Conservation (phyloP, 2,329 filamentous ascomycete species). For the Chalaropsis thielavioides region DNA sequence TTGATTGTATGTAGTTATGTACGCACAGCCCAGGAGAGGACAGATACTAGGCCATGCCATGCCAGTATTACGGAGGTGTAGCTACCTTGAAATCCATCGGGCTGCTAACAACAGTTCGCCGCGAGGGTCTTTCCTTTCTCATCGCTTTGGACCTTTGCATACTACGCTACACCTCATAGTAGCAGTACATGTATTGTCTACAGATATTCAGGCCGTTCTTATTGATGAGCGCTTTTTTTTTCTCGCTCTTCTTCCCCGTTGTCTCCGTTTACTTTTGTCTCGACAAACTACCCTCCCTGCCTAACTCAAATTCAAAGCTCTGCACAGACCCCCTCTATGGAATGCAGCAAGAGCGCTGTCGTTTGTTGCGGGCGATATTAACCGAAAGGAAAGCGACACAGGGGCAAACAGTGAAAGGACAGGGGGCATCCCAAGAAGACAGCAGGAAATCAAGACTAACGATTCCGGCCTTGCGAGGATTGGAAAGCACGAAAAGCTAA, state of each 20-base stretch:
- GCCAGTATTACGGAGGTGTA: not conserved
- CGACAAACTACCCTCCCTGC: not conserved
- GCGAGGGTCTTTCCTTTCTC: not conserved
- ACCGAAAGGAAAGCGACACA: not conserved
- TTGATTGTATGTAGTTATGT: not conserved
- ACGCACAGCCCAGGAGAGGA: not conserved
- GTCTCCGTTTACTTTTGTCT: not conserved
- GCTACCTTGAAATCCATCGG: not conserved
- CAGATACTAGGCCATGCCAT: not conserved
- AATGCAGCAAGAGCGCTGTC: not conserved
- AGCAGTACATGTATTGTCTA: not conserved
- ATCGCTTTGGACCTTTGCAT: not conserved
- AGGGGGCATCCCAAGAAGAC: not conserved
- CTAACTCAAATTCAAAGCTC: not conserved
- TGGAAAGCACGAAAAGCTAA: not conserved
- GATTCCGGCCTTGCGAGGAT: not conserved
- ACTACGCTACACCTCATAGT: not conserved
- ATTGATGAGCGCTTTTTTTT: not conserved
- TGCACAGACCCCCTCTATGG: not conserved
- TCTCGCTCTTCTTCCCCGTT: not conserved
- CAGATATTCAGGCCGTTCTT: not conserved
- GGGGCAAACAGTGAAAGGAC: not conserved
- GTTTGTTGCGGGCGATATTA: conserved; percentile 2
- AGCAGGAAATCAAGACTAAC: not conserved
- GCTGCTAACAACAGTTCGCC: not conserved